phyloP scores from a whole-genome alignment of 2,329 filamentous ascomycete genomes.

The Aureobasidium lini region DNA sequence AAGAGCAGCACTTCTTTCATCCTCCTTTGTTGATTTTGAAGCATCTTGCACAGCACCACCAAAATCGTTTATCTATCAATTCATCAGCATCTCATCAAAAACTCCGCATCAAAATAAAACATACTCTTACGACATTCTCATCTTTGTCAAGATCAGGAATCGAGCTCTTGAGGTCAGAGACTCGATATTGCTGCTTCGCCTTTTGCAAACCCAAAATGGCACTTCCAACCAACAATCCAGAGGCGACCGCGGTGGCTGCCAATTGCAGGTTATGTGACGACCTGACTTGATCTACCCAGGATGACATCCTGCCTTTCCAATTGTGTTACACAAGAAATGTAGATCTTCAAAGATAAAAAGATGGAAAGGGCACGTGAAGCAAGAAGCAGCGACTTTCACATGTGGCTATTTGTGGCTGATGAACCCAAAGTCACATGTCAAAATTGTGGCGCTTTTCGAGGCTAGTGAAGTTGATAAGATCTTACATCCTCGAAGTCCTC shows the following conservation, averaged over 20 bases:
- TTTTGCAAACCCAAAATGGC: conserved; percentile 52
- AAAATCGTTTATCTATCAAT: conserved; percentile 52
- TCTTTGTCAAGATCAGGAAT: conserved; percentile 49
- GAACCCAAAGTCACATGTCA: not conserved
- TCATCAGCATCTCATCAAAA: conserved; percentile 21
- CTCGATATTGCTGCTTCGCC: conserved; percentile 46
- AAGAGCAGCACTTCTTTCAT: conserved; percentile 50
- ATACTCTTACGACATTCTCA: conserved; percentile 45
- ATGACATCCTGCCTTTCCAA: conserved; percentile 32
- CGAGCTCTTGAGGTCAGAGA: conserved; percentile 53
- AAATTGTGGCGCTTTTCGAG: not conserved
- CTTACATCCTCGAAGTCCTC: not conserved
- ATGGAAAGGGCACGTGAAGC: conserved; percentile 4
- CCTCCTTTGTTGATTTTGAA: conserved; percentile 41
- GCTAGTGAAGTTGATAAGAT: not conserved
- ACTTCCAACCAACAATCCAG: conserved; percentile 41
- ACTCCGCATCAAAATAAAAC: conserved; percentile 16
- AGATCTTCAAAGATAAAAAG: not conserved
- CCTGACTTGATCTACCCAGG: conserved; percentile 38
- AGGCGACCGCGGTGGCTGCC: conserved; percentile 59
- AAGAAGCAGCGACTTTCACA: not conserved
- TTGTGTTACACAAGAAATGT: not conserved
- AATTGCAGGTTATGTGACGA: conserved; percentile 52
- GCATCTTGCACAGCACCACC: conserved; percentile 44
- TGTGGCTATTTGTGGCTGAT: conserved; percentile 15